Conservation (phyloP, 169 alveolate genomes). For the Fabrea salina region DNA sequence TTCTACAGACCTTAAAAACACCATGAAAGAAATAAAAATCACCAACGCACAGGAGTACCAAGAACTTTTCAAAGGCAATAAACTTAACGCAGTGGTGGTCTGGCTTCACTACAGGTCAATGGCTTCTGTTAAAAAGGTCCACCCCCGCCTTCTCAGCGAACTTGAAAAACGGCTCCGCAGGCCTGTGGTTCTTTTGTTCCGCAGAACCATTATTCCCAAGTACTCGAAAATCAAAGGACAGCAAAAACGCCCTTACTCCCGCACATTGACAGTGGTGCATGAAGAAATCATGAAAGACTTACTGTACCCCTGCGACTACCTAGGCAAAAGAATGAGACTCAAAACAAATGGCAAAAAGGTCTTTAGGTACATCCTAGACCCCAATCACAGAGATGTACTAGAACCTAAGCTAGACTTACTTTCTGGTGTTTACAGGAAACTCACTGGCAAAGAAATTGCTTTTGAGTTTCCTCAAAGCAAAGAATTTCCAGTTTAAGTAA, state of each 20-base stretch:
- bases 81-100: conserved; percentile 85
- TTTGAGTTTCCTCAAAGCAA: conserved; percentile 80
- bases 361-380: conserved; percentile 91
- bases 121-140: conserved; percentile 83
- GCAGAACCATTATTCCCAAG: conserved; percentile 87
- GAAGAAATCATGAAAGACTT: conserved; percentile 95
- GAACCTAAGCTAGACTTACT: conserved; percentile 93
- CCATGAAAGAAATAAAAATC: conserved; percentile 42
- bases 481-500: conserved; percentile 41
- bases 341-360: conserved; percentile 92
- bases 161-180: conserved; percentile 92
- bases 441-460: conserved; percentile 92
- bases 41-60: conserved; percentile 70
- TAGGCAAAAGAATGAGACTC: conserved; percentile 92
- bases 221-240: conserved; percentile 56
- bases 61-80: conserved; percentile 76
- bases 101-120: conserved; percentile 86
- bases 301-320: conserved; percentile 91
- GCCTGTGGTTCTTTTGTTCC: conserved; percentile 91
- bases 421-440: conserved; percentile 92
- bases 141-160: conserved; percentile 88
- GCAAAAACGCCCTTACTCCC: conserved; percentile 89
- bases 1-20: conserved; percentile 47
- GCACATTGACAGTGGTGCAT: conserved; percentile 95
- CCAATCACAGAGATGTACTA: conserved; percentile 92